Conservation (phyloP, 306 rosid genomes). For the Aeschynomene evenia region DNA sequence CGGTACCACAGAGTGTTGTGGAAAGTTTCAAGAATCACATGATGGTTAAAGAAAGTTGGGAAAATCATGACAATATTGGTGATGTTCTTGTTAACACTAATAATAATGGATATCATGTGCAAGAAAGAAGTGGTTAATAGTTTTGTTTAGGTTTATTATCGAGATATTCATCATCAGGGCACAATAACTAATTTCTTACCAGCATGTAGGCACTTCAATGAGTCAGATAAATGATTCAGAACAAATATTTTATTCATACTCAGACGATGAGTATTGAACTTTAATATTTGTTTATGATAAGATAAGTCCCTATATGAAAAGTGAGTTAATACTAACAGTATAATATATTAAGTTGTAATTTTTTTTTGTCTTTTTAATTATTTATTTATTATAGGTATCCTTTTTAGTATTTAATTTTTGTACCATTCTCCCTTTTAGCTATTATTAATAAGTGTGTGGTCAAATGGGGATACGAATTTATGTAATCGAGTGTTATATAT, state of each 20-base stretch:
- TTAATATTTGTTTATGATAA: too few relatives aligned
- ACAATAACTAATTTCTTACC: too few relatives aligned
- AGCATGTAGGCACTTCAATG: too few relatives aligned
- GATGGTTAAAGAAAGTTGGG: slow-evolving; percentile 36
- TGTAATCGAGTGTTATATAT: neutral
- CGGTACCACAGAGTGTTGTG: slow-evolving; percentile 60
- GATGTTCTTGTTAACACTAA: slow-evolving; percentile 22
- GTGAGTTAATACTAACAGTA: neutral
- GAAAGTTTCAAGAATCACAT: slow-evolving; percentile 52
- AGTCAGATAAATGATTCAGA: too few relatives aligned
- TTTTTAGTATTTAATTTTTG: neutral
- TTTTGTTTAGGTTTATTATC: too few relatives aligned
- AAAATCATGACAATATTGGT: slow-evolving; percentile 23
- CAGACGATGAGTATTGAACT: too few relatives aligned
- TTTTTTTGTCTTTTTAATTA: too few relatives aligned
- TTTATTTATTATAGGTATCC: neutral
- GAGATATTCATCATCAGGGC: too few relatives aligned
- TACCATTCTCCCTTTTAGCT: neutral
- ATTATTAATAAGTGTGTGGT: neutral
- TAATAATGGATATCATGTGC: slow-evolving; percentile 27
- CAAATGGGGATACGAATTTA: neutral
- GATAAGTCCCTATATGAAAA: too few relatives aligned
- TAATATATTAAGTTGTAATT: neutral
- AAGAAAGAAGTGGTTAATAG: too few relatives aligned
- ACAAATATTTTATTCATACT: too few relatives aligned